Percentiles rank a stretch among this genome's conserved stretches.
Evolutionary conservation across 2,329 filamentous ascomycete genomes (phyloP).

Genomic region (Aspergillus neoniger): DNA sequence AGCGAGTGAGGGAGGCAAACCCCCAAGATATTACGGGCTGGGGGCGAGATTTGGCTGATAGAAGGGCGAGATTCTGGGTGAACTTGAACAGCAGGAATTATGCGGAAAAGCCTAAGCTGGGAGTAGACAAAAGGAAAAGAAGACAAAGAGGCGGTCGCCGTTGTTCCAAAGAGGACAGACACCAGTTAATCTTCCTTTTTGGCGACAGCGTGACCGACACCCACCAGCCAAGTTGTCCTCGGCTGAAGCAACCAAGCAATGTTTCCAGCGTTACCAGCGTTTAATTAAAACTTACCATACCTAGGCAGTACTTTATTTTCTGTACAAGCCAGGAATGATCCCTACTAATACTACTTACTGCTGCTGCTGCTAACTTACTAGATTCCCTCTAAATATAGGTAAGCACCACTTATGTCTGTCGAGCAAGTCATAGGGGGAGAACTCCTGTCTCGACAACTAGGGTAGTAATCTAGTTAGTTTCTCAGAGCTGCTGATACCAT

Average conservation of each 20-base stretch:
- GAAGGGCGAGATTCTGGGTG: background rate
- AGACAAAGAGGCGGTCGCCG: background rate
- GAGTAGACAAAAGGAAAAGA: background rate
- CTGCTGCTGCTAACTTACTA: background rate
- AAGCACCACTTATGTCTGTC: background rate
- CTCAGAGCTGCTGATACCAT: background rate
- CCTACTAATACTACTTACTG: background rate
- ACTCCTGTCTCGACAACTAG: background rate
- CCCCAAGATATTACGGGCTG: background rate
- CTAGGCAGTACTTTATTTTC: background rate
- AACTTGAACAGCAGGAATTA: background rate
- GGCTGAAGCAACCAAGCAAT: background rate
- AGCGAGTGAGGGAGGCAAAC: slow-evolving; percentile 15
- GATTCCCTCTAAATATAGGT: background rate
- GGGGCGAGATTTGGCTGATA: background rate
- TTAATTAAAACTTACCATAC: background rate
- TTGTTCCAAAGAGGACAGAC: background rate
- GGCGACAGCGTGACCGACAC: background rate
- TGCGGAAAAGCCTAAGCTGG: background rate
- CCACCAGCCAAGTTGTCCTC: background rate
- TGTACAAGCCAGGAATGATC: background rate
- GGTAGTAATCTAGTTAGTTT: background rate
- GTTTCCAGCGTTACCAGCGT: background rate
- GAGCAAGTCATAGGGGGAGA: too few relatives aligned
- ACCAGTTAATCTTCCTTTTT: background rate